Base-by-base conservation (phyloP, 2,329 filamentous ascomycete genomes). In the Ascochyta clinopodiicola region DNA sequence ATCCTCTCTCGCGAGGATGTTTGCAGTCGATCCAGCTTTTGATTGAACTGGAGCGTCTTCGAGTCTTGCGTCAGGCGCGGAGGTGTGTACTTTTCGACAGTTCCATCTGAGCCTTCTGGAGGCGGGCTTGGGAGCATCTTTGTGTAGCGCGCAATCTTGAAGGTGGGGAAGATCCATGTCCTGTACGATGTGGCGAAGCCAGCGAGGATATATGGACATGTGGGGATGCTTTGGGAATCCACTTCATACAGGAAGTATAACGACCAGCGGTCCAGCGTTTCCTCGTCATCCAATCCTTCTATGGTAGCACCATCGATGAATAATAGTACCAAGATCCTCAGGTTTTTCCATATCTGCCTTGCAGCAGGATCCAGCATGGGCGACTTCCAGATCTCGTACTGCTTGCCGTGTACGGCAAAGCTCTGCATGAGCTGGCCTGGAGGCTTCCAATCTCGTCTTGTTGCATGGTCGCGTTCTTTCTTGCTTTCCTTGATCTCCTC, bases 281-380 rank as follows among this genome's bases (percentile, higher is more conserved):
- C 88, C 59, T 93, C 66, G 0, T 88, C 84, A 35, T 92, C 86
- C 2, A 88, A 79, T 15, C 85, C 85, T 40, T 97, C 87, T 34
- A 86, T 86, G 4, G 86, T 90, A n/a, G 93, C 95, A 25, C 91
- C 95, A 75, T 99, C 96, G 59, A 99, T 97, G 74, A 92, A 96
- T 56, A 98, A 82, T 15, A 91, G 86, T 5, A 93, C 86, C 32
- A 96, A 80, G 51, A 97, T 86, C 77, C 96, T 92, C 61, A 96
- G 85, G 47, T 93, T 91, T 58, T 86, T 86, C 68, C 96, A 81
- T 35, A 97, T 80, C 67, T 88, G 83, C 68, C 85, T 84, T 37
- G 96, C 86, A 15, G 82, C 82, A 0, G 84, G 79, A 70, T 97
- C 88, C 2, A 84, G 81, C 47, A 99, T 80, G 46, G 81, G 89